phyloP scores from a whole-genome alignment of 805 yeast species.

The Saccharomycopsis babjevae region DNA sequence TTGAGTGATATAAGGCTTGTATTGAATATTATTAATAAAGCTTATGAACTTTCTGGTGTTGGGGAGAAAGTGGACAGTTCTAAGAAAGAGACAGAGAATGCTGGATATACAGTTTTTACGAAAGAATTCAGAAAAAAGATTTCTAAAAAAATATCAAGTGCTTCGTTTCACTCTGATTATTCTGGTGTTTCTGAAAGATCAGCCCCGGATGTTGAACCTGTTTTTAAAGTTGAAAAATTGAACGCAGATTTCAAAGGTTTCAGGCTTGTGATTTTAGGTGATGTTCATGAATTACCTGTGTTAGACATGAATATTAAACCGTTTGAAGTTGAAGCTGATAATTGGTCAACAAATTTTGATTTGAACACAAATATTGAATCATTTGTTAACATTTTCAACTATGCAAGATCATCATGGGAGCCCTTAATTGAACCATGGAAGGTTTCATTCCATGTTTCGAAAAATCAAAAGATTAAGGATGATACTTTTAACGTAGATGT shows the following conservation, averaged over 20 bases:
- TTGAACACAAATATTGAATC: conserved; percentile 58
- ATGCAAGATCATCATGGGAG: conserved; percentile 89
- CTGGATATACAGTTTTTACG: conserved; percentile 35
- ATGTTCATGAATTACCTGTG: conserved; percentile 83
- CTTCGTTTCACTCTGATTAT: conserved; percentile 47
- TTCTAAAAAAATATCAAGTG: conserved; percentile 46
- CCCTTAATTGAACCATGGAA: conserved; percentile 88
- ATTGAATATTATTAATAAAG: conserved; percentile 58
- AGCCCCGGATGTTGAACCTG: conserved; percentile 21
- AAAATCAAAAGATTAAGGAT: conserved; percentile 31
- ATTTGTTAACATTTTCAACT: conserved; percentile 69
- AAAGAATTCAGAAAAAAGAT: conserved; percentile 54
- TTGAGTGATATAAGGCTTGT: conserved; percentile 81
- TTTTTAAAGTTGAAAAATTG: conserved; percentile 61
- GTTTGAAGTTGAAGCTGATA: conserved; percentile 54
- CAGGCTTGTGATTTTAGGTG: conserved; percentile 78
- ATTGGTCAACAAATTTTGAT: conserved; percentile 81
- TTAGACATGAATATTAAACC: conserved; percentile 66
- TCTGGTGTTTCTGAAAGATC: conserved; percentile 28
- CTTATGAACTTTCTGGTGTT: conserved; percentile 41
- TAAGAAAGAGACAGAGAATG: conserved; percentile 17
- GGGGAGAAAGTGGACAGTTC: conserved; percentile 17
- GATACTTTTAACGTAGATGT: conserved; percentile 49
- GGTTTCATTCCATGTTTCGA: conserved; percentile 58
- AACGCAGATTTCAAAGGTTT: conserved; percentile 61